Percentiles rank a stretch among this genome's conserved stretches.
phyloP scores from a whole-genome alignment of 2,329 filamentous ascomycete species.

The Pseudogymnoascus sp. region DNA sequence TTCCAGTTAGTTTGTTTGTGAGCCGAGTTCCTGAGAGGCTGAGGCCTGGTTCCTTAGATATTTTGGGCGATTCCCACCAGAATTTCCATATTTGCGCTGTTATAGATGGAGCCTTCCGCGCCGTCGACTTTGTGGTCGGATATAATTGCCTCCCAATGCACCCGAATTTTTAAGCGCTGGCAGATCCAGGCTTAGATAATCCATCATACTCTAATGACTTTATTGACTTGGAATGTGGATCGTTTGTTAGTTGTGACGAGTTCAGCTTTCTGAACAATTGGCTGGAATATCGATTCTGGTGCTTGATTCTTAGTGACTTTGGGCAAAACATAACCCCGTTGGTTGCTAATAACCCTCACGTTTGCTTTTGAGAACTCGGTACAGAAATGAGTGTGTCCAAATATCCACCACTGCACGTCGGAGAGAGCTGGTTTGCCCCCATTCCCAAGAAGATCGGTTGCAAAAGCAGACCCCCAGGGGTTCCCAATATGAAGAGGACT shows the following conservation, averaged over 20 bases:
- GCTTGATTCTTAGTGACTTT: not conserved
- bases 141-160: not conserved
- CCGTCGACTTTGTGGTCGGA: conserved; percentile 28
- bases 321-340: conserved; percentile 34
- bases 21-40: conserved; percentile 35
- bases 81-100: conserved; percentile 40
- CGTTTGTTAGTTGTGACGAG: not conserved
- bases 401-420: conserved; percentile 34
- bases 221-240: not conserved
- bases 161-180: not conserved
- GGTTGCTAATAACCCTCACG: conserved; percentile 35
- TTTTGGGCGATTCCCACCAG: conserved; percentile 38
- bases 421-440: conserved; percentile 8
- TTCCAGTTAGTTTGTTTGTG: conserved; percentile 25
- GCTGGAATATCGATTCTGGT: not conserved
- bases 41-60: conserved; percentile 36
- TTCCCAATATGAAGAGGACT: conserved; percentile 39
- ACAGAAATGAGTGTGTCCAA: conserved; percentile 38
- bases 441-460: conserved; percentile 38
- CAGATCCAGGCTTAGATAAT: not conserved
- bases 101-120: conserved; percentile 32
- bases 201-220: not conserved
- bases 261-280: not conserved
- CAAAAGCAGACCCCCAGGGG: conserved; percentile 42
- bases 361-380: conserved; percentile 31